Conservation (phyloP, 2,329 filamentous ascomycete species). For the Esteya vermicola region DNA sequence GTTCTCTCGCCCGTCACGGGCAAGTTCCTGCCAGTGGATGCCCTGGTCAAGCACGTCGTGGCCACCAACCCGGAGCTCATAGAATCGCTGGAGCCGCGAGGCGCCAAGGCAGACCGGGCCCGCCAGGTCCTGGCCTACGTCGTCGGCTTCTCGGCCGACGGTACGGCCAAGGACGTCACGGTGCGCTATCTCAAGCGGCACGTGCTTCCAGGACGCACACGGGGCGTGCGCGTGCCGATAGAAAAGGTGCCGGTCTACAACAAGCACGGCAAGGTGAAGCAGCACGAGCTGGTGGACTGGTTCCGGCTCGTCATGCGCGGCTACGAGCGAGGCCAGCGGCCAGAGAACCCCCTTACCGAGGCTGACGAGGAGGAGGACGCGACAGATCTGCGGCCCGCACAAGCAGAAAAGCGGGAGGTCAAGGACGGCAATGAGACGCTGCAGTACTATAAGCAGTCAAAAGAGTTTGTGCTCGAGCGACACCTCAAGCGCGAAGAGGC, state of each 20-base stretch:
- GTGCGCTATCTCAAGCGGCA: conserved; percentile 76
- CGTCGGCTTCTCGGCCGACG: conserved; percentile 68
- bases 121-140: conserved; percentile 88
- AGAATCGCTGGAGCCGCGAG: conserved; percentile 67
- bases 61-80: conserved; percentile 60
- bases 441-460: conserved; percentile 75
- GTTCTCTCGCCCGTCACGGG: conserved; percentile 70
- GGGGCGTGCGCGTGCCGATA: conserved; percentile 61
- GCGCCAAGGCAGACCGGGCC: conserved; percentile 66
- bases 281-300: conserved; percentile 74
- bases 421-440: conserved; percentile 69
- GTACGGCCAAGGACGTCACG: conserved; percentile 88
- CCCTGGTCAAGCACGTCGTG: conserved; percentile 53
- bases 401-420: conserved; percentile 57
- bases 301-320: conserved; percentile 60
- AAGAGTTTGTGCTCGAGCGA: conserved; percentile 71
- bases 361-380: conserved; percentile 68
- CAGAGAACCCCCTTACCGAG: conserved; percentile 43
- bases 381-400: conserved; percentile 59
- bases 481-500: conserved; percentile 90
- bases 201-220: conserved; percentile 76
- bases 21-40: conserved; percentile 66
- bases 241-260: conserved; percentile 75
- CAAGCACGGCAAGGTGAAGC: conserved; percentile 59
- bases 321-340: conserved; percentile 40